Base-by-base conservation (phyloP, 371 early-diverging fungal species). In the Dinochytrium kinnereticum region DNA sequence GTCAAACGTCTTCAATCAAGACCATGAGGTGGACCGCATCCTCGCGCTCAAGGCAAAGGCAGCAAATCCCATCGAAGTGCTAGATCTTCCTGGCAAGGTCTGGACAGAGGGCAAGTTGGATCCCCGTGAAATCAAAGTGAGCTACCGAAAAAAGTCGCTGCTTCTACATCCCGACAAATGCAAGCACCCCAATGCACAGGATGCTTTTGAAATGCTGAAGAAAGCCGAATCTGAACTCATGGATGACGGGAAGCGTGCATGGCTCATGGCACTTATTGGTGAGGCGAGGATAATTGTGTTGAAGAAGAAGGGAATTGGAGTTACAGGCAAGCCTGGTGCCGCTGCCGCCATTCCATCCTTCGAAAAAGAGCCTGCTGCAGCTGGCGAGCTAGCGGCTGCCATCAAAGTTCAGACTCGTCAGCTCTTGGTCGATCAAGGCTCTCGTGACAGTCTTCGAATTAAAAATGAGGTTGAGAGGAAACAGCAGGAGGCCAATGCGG, bases 161-260 rank as follows among this genome's bases (percentile, higher is more conserved):
- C 91, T 94, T 80, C 91, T 94, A 38, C 96, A 96, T 75, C 96
- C 96, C 1, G 96, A 96, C 81, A 96, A 83, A 72, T 83, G 82
- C 38, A 85, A 89, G 65, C 95, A 95, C 75, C 89, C 89, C 26
- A 79, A 85, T 17, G 95, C 96, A 2, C 87, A 89, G 64, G 93
- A 93, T 40, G 94, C 95, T 0, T 96, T 96, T 77, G 91, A 92
- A 30, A 66, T 90, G 59, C 83, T 96, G n/a, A 95, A 95, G 73
- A 89, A 90, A 76, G 95, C 95, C 26, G 94, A 93, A 80, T 85
- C 86, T 0, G 91, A 91, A 69, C 82, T 94, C 36, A 86, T 85
- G 79, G 94, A 93, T 73, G 87, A 90, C 30, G 84, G 79, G 0
- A 87, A 88, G 55, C 83, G 91, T 31, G 73, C 79, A 31, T 87